Conservation (phyloP, 495 filamentous ascomycete species). For the Penicillium tannophilum region DNA sequence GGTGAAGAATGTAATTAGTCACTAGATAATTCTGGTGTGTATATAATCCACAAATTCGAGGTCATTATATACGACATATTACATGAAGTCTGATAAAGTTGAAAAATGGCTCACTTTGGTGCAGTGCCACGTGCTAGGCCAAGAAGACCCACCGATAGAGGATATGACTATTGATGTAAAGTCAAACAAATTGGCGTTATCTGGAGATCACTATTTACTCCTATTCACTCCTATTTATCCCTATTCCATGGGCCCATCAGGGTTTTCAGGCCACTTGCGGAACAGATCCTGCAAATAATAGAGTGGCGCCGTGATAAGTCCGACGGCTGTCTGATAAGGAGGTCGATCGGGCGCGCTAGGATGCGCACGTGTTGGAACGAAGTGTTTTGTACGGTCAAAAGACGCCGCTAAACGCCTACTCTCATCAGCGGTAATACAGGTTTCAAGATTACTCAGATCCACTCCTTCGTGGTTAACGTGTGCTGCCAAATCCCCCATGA, state of each 20-base stretch:
- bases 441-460: constrained; percentile 57
- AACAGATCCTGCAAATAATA: constrained; percentile 38
- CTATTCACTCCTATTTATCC: too few species aligned
- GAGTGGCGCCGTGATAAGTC: constrained; percentile 34
- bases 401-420: constrained; percentile 50
- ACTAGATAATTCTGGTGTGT: too few species aligned
- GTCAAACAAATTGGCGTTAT: too few species aligned
- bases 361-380: constrained; percentile 61
- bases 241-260: constrained; percentile 3
- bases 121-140: too few species aligned
- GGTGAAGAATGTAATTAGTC: too few species aligned
- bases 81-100: too few species aligned
- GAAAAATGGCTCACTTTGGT: too few species aligned
- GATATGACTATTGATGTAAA: too few species aligned
- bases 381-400: constrained; percentile 62
- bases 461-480: constrained; percentile 63
- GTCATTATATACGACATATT: too few species aligned
- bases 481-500: constrained; percentile 52
- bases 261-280: constrained; percentile 30
- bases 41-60: too few species aligned
- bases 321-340: constrained; percentile 31
- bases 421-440: constrained; percentile 37
- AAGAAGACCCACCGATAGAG: too few species aligned
- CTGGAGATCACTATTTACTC: background rate
- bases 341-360: constrained; percentile 38